Percentiles rank a stretch among this genome's conserved stretches.
Evolutionary conservation across 148 eudicot species (phyloP).

Genomic region (Silene uniflora): DNA sequence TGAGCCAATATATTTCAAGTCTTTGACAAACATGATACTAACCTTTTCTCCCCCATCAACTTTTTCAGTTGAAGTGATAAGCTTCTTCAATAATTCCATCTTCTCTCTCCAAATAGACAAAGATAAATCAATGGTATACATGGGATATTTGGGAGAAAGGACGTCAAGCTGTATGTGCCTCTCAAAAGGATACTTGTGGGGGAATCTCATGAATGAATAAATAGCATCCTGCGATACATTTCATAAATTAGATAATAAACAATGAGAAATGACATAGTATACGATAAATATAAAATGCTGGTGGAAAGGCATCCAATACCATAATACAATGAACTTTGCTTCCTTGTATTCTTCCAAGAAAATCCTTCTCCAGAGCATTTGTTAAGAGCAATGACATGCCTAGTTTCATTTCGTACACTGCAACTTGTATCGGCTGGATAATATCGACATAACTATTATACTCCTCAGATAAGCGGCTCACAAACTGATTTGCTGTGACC

Average conservation of each 20-base stretch:
- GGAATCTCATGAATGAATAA: slow-evolving; percentile 73
- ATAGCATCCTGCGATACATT: slow-evolving; percentile 49
- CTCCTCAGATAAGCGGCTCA: slow-evolving; percentile 67
- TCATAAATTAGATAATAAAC: slow-evolving; percentile 7
- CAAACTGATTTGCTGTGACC: slow-evolving; percentile 64
- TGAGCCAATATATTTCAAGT: too few species aligned
- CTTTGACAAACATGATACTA: slow-evolving; percentile 14
- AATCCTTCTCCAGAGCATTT: slow-evolving; percentile 42
- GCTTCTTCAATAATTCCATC: slow-evolving; percentile 52
- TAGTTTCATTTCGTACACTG: slow-evolving; percentile 84
- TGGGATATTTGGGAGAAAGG: slow-evolving; percentile 31
- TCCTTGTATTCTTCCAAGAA: slow-evolving; percentile 40
- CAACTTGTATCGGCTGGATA: slow-evolving; percentile 83
- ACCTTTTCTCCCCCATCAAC: slow-evolving; percentile 45
- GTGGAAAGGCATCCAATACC: slow-evolving; percentile 37
- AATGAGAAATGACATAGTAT: neutral
- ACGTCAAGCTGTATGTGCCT: slow-evolving; percentile 36
- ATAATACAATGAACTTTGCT: slow-evolving; percentile 36
- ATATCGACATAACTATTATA: slow-evolving; percentile 62
- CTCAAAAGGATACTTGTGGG: slow-evolving; percentile 49
- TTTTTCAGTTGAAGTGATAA: slow-evolving; percentile 34
- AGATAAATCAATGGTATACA: slow-evolving; percentile 38
- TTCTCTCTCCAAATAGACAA: slow-evolving; percentile 32
- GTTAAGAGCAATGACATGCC: slow-evolving; percentile 67
- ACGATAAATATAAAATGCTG: neutral